phyloP scores from a whole-genome alignment of 257 asterid species.

The Solanum virginianum region DNA sequence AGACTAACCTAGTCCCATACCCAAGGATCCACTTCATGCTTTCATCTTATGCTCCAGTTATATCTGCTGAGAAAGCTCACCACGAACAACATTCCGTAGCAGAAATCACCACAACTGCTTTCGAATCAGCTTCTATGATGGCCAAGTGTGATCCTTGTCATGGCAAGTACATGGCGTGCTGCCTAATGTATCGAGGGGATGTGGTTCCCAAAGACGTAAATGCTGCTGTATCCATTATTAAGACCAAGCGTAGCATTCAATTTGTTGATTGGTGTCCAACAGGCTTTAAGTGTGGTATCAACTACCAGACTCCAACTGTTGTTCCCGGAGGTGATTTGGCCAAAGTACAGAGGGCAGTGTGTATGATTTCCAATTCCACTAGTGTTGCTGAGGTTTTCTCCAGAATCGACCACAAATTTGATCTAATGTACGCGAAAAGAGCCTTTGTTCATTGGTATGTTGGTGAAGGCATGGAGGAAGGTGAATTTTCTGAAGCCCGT shows the following conservation, averaged over 20 bases:
- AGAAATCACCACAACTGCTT: constrained; percentile 4
- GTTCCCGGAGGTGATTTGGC: constrained; percentile 3
- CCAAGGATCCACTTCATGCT: constrained; percentile 8
- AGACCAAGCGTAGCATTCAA: not conserved
- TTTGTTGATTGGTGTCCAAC: constrained; percentile 7
- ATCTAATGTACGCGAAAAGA: constrained; percentile 1
- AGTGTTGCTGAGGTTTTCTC: constrained; percentile 6
- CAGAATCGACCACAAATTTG: not conserved
- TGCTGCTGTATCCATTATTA: not conserved
- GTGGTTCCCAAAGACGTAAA: constrained; percentile 3
- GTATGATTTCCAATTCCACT: constrained; percentile 2
- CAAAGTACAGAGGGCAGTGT: constrained; percentile 1
- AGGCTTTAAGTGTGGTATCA: constrained; percentile 2
- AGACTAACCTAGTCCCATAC: constrained; percentile 3
- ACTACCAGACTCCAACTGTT: not conserved
- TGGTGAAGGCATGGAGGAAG: constrained; percentile 8
- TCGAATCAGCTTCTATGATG: constrained; percentile 4
- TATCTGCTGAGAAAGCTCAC: not conserved
- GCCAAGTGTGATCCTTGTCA: constrained; percentile 4
- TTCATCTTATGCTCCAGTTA: constrained; percentile 2
- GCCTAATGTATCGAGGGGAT: constrained; percentile 5
- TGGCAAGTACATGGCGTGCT: constrained; percentile 4
- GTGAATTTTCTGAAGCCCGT: constrained; percentile 6
- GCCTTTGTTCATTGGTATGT: constrained; percentile 9
- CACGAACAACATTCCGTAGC: constrained; percentile 2